Evolutionary conservation across 805 yeast species (phyloP).

Genomic region (Kodamaea sagamina): DNA sequence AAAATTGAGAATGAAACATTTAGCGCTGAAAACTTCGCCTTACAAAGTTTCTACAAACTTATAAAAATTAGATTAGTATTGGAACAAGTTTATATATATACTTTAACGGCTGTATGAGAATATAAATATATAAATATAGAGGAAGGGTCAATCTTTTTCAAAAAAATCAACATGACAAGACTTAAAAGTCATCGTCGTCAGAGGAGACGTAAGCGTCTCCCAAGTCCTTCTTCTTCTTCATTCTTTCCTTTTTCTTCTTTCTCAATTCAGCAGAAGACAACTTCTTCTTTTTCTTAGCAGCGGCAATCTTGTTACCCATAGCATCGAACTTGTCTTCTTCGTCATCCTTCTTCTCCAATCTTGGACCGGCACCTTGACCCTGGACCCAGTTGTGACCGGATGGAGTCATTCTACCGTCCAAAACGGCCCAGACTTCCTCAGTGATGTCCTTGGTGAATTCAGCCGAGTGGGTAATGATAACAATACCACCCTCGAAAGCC

Average conservation of each 20-base stretch:
- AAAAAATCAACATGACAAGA: constrained; percentile 11
- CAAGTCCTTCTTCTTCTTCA: constrained; percentile 99
- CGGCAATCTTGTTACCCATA: constrained; percentile 99
- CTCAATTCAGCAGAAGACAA: constrained; percentile 98
- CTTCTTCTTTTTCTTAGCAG: constrained; percentile 95
- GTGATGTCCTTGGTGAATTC: constrained; percentile 99
- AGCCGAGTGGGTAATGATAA: constrained; percentile 99
- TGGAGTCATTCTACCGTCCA: constrained; percentile 98
- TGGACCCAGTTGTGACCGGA: constrained; percentile 99
- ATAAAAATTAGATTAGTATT: constrained; percentile 1
- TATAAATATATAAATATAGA: constrained; percentile 11
- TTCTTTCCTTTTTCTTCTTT: constrained; percentile 99
- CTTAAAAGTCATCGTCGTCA: constrained; percentile 70
- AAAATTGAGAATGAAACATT: not conserved
- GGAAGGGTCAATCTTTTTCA: constrained; percentile 10
- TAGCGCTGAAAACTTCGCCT: no score
- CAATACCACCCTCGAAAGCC: constrained; percentile 99
- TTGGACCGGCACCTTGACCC: constrained; percentile 99
- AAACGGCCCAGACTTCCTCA: constrained; percentile 99
- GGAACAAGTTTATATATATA: constrained; percentile 11
- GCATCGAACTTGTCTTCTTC: constrained; percentile 99
- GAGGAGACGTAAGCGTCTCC: constrained; percentile 97
- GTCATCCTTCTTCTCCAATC: constrained; percentile 94
- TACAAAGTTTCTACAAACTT: not conserved
- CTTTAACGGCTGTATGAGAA: constrained; percentile 7